Percentiles rank a stretch among this genome's conserved stretches.
Conservation (phyloP, 108 stramenopile species). For the Cyclotella kingstonii region DNA sequence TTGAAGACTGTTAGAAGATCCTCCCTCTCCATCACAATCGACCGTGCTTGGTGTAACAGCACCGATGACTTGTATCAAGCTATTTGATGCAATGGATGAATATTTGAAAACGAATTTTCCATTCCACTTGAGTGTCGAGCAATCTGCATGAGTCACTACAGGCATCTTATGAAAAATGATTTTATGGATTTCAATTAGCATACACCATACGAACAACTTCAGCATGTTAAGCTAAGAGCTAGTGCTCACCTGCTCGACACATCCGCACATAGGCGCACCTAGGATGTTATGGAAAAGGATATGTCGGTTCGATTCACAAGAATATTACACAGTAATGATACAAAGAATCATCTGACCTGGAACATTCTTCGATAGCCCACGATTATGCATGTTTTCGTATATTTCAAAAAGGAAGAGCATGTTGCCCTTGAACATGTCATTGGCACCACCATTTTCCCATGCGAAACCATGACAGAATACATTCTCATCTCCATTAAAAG, state of each 20-base stretch:
- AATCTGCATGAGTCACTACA: conserved; percentile 4
- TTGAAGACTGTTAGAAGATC: neutral
- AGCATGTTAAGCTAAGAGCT: neutral
- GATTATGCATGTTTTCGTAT: conserved; percentile 4
- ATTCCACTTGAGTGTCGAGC: neutral
- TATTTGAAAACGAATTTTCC: neutral
- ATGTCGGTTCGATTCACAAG: no score
- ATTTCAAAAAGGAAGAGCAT: neutral
- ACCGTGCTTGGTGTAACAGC: neutral
- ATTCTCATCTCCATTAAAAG: neutral
- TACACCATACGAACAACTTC: neutral
- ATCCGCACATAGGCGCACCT: conserved; percentile 8
- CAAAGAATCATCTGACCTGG: neutral
- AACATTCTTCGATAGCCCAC: conserved; percentile 4
- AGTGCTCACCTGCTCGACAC: conserved; percentile 1
- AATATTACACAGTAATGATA: neutral
- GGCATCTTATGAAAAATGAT: neutral
- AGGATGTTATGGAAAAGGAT: neutral
- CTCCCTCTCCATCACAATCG: neutral
- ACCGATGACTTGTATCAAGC: neutral
- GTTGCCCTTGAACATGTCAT: conserved; percentile 5
- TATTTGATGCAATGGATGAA: neutral
- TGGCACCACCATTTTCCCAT: neutral
- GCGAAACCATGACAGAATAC: conserved; percentile 8
- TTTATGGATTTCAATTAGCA: no score